Percentiles rank a stretch among this genome's conserved stretches.
These are phyloP conservation scores for Arxiozyma bovina DNA, from an alignment of 1,139 yeast genomes.

Conservation along the genomic window DNA sequence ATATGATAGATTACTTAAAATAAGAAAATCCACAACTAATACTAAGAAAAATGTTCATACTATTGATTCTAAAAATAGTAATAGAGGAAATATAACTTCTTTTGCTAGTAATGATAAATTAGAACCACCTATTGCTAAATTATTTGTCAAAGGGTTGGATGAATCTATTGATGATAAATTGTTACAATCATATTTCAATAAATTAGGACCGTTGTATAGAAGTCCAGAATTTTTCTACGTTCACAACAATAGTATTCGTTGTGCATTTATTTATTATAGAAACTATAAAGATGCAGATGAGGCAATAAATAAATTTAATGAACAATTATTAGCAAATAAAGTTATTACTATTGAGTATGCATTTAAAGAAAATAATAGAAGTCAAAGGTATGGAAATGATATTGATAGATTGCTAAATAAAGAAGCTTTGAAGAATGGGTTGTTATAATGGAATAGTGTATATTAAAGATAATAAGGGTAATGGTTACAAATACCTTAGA, in stretches of 20 bases:
- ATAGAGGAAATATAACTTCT: background rate
- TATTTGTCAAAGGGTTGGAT: slow-evolving; percentile 67
- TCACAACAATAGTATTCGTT: slow-evolving; percentile 43
- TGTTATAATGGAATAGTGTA: slow-evolving; percentile 6
- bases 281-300: slow-evolving; percentile 62
- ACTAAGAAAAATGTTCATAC: slow-evolving; percentile 20
- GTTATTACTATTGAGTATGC: slow-evolving; percentile 62
- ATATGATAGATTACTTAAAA: slow-evolving; percentile 54
- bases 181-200: slow-evolving; percentile 51
- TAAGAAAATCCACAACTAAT: slow-evolving; percentile 41
- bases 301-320: slow-evolving; percentile 64
- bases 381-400: slow-evolving; percentile 65
- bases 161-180: slow-evolving; percentile 57
- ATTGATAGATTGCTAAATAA: slow-evolving; percentile 67
- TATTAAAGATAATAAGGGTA: background rate
- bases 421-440: slow-evolving; percentile 43
- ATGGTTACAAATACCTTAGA: background rate
- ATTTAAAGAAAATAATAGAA: slow-evolving; percentile 49
- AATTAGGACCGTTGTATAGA: slow-evolving; percentile 55
- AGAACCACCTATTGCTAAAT: slow-evolving; percentile 62
- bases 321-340: slow-evolving; percentile 60
- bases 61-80: slow-evolving; percentile 7
- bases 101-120: slow-evolving; percentile 8
- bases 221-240: slow-evolving; percentile 50
- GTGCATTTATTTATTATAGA: slow-evolving; percentile 54